Evolutionary conservation across 2,329 filamentous ascomycete genomes (phyloP), one percentile per base, ranked within the genome.

Genomic region (Stachybotrys elegans): DNA sequence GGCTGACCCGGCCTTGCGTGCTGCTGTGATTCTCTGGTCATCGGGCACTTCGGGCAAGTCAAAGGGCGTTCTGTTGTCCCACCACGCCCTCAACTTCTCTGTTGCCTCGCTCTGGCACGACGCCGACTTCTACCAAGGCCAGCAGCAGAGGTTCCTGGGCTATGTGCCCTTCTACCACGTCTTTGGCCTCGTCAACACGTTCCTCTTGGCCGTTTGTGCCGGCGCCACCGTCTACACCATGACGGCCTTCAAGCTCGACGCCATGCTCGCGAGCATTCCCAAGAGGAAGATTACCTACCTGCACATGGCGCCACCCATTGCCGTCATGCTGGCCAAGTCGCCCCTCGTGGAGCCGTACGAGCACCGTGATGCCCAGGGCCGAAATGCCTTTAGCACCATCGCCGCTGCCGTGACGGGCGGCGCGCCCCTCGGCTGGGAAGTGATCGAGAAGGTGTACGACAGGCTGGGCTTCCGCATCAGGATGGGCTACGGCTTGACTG

Each of bases 401-500:
- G 67, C 74, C 22, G 56, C 53, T 0, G 68, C 81, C 2, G 68
- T 70, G 0, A 78, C 72, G 39, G 85, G 85, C 31, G 84, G 84
- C 4, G 85, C 85, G 4, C 84, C 84, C 0, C 60, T 83, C 4
- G 70, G 71, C 1, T 67, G 69, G 35, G 73, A 82, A 51, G 68
- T 79, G 12, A 73, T 73, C 36, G 68, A 69, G 25, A 78, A 84
- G 52, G 76, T 83, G 13, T 81, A 83, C 57, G 75, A 83, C 55
- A 69, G 69, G 21, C 62, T 81, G 21, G 84, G 79, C 58, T 65
- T 72, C 53, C 54, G 61, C 3, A 50, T 68, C 9, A 51, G 66
- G 57, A 78, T 88, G 57, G 86, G 84, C 2, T 89, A 84, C 73
- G 86, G 86, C 1, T 84, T 89, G 77, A 88, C 84, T 12, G 86